Percentiles rank a stretch among this genome's conserved stretches.
These are phyloP conservation scores for Eucalyptus cloeziana DNA, from an alignment of 345 rosid genomes.

Conservation along the genomic window DNA sequence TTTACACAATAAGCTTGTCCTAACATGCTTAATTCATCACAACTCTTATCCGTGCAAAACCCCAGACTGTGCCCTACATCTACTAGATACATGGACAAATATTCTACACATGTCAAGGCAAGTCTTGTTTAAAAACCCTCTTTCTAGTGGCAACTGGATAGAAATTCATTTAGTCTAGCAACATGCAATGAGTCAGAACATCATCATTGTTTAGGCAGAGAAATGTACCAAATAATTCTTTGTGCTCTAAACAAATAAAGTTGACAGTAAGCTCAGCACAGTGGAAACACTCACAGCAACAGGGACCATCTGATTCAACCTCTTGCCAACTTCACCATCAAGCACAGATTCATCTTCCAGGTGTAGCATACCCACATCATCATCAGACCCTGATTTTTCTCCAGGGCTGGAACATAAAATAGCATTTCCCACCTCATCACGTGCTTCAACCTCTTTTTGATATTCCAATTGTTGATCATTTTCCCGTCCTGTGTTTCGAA, in stretches of 20 bases:
- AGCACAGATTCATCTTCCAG: constrained; percentile 45
- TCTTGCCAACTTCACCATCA: constrained; percentile 65
- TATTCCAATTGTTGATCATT: not conserved
- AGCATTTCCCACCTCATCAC: not conserved
- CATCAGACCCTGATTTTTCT: constrained; percentile 5
- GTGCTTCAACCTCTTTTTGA: constrained; percentile 8
- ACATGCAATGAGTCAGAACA: not conserved
- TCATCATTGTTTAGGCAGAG: not conserved
- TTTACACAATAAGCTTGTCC: not conserved
- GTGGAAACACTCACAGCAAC: constrained; percentile 41
- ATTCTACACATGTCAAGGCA: not conserved
- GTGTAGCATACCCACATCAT: constrained; percentile 23
- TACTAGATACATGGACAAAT: not conserved
- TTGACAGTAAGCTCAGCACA: not conserved
- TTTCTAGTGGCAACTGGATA: not conserved
- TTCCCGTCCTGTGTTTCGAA: not conserved
- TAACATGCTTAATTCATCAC: not conserved
- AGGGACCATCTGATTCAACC: constrained; percentile 62
- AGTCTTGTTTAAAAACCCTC: not conserved
- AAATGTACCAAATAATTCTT: not conserved
- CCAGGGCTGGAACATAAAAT: constrained; percentile 4
- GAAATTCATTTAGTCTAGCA: not conserved
- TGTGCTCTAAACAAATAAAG: not conserved
- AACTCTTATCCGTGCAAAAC: not conserved
- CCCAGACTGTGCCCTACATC: not conserved